These are phyloP conservation scores for Boletus insuetus DNA, from an alignment of 768 basidiomycete genomes.

Conservation along the genomic window DNA sequence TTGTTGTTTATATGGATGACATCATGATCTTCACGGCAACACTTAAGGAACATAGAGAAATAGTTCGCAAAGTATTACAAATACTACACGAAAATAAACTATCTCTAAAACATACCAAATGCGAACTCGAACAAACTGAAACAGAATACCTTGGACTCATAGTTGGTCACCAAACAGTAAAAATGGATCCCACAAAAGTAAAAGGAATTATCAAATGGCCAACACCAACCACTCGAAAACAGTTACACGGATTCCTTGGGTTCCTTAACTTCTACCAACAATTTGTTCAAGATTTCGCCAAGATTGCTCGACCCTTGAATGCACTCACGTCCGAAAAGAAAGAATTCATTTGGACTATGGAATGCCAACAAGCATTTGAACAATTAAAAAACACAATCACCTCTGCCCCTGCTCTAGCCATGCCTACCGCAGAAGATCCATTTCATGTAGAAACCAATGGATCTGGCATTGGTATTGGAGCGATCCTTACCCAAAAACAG, in stretches of 20 bases:
- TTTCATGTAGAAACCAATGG: neutral
- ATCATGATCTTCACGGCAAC: constrained; percentile 35
- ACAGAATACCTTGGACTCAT: neutral
- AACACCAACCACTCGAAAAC: rapidly evolving
- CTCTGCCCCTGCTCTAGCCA: neutral
- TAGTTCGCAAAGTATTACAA: neutral
- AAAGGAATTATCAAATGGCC: neutral
- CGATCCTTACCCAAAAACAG: no score
- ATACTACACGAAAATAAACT: neutral
- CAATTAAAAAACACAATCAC: neutral
- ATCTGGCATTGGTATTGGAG: neutral
- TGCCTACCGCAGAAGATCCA: neutral
- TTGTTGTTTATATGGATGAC: constrained; percentile 41
- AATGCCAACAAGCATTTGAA: neutral
- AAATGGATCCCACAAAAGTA: neutral
- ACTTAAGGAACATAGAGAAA: constrained; percentile 27
- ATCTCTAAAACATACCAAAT: neutral
- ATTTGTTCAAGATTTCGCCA: neutral
- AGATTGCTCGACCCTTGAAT: neutral
- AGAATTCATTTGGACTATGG: neutral
- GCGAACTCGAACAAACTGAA: neutral
- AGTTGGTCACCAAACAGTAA: neutral
- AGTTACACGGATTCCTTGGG: neutral
- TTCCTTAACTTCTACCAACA: neutral
- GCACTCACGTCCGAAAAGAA: neutral